Conservation (phyloP, 2,329 filamentous ascomycete species). For the Tothia fuscella region DNA sequence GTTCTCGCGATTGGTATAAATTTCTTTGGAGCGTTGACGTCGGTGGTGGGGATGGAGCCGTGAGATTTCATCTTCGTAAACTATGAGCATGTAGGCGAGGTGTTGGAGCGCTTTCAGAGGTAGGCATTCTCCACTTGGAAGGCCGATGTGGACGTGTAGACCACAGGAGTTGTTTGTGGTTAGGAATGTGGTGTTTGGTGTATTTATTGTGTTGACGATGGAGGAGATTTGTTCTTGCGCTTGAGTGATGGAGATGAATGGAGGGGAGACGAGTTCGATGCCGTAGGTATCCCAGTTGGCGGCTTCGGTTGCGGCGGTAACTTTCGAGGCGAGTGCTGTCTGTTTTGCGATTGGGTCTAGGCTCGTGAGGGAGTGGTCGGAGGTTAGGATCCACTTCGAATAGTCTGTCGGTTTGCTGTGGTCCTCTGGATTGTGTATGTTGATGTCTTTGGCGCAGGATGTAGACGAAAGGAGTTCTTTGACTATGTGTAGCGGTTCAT, state of each 20-base stretch:
- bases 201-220: background rate
- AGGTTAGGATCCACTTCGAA: background rate
- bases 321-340: background rate
- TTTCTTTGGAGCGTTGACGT: conserved; percentile 1
- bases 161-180: conserved; percentile 13
- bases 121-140: conserved; percentile 10
- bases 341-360: background rate
- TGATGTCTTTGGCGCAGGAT: background rate
- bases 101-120: conserved; percentile 15
- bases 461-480: background rate
- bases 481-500: conserved; percentile 6
- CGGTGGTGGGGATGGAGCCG: conserved; percentile 13
- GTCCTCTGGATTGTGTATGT: background rate
- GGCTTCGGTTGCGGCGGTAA: background rate
- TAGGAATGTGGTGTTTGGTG: conserved; percentile 1
- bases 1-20: conserved; percentile 8
- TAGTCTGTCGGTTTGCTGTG: background rate
- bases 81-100: conserved; percentile 15
- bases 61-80: conserved; percentile 15
- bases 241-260: background rate
- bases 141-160: conserved; percentile 18
- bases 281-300: conserved; percentile 9
- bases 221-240: conserved; percentile 8
- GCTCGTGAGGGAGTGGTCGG: background rate
- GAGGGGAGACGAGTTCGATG: conserved; percentile 14